Evolutionary conservation across 495 filamentous ascomycete species (phyloP).

Genomic region (Glutinoglossum americanum): DNA sequence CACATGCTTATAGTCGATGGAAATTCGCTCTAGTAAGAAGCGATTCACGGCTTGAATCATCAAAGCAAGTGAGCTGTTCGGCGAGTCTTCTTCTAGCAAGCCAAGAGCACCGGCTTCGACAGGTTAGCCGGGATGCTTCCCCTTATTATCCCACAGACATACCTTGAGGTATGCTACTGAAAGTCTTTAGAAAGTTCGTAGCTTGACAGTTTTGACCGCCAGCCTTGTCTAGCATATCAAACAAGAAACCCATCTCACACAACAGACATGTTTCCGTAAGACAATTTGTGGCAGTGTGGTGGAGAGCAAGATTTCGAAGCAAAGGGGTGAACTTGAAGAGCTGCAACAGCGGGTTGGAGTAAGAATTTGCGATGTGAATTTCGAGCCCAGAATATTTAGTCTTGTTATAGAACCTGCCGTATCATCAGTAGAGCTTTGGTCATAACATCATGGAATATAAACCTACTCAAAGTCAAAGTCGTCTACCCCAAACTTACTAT

Average conservation of each 20-base stretch:
- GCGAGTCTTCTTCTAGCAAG: constrained; percentile 63
- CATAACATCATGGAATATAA: neutral
- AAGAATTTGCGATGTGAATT: constrained; percentile 90
- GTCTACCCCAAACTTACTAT: constrained; percentile 89
- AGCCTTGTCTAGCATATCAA: constrained; percentile 96
- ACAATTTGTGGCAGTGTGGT: constrained; percentile 70
- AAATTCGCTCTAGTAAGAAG: constrained; percentile 53
- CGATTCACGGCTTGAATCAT: constrained; percentile 62
- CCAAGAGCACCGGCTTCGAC: constrained; percentile 31
- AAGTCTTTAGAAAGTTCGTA: constrained; percentile 83
- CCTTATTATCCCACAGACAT: constrained; percentile 2
- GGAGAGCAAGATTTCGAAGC: constrained; percentile 73
- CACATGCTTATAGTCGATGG: constrained; percentile 43
- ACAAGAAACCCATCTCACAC: constrained; percentile 86
- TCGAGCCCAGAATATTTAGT: constrained; percentile 79
- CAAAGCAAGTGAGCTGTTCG: constrained; percentile 39
- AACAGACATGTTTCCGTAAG: constrained; percentile 62
- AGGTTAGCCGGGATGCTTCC: constrained; percentile 7
- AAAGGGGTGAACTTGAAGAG: constrained; percentile 76
- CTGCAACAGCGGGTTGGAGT: constrained; percentile 83
- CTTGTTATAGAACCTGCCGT: constrained; percentile 66
- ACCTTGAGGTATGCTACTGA: constrained; percentile 57
- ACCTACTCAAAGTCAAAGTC: constrained; percentile 89
- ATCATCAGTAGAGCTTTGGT: neutral
- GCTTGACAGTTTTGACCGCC: constrained; percentile 84